Base-by-base conservation (phyloP, 257 asterid genomes). In the Sherardia arvensis region DNA sequence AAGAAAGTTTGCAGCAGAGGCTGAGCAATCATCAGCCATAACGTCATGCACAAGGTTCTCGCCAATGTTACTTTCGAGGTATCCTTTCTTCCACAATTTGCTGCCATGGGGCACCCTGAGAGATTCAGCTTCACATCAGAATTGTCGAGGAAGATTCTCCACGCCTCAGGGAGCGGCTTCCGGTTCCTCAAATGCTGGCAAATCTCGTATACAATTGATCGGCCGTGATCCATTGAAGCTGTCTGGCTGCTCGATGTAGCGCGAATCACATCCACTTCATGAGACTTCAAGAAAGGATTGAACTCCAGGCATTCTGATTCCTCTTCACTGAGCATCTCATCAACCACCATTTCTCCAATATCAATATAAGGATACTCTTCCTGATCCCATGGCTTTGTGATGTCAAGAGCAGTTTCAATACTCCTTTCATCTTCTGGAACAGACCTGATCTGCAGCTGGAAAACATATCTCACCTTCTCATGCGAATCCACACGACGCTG, bases 181-280 rank as follows among this genome's bases (percentile, higher is more conserved):
- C 67, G 75, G 72, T 73, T 83, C 61, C 90, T 63, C 33, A 85
- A 65, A 66, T 79, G 80, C 60, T 85, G 94, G 78, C 87, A 85
- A 51, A 85, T 85, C 4, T 69, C 80, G 28, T 83, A 85, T 12
- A 85, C 77, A 28, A 85, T 32, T 48, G 90, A 83, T 29, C 87
- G 85, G 10, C 87, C 90, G 23, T 83, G 94, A 71, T 85, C 94
- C 73, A 79, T 73, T 3, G 87, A 85, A 32, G 94, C 82, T 43
- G 90, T 81, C 59, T 85, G 83, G 32, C 70, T 79, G 64, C 84
- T 80, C 6, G 87, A 83, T 29, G 87, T 69, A 21, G 93, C 93
- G 26, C 79, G 55, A 60, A 80, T 85, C 56, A 79, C 84, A 43
- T 85, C 90, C 57, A 85, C 75, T 68, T 85, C 77, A 3, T 49